Evolutionary conservation across 164 flowering plant genomes (phyloP), one percentile per base, ranked within the genome.

Genomic region (Dillenia suffruticosa): DNA sequence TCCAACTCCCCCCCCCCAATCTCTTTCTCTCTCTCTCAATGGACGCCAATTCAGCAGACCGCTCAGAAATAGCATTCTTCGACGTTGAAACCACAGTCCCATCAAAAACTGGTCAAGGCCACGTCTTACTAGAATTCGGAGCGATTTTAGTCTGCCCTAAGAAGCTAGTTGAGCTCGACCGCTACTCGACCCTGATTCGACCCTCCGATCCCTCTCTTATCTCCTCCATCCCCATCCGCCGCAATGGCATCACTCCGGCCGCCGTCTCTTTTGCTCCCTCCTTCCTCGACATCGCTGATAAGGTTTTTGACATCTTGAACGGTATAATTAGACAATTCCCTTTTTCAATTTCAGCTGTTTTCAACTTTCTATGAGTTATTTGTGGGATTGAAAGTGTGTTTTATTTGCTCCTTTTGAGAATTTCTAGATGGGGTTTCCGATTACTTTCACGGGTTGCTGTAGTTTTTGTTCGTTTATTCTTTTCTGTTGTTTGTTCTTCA

Each of bases 71-170:
- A 10, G 97, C 75, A 0, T 94, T 94, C 81, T 83, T 94, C 76
- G 97, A 94, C 61, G 72, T 91, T 54, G 97, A 94, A 65, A 94
- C 96, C 12, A 86, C 89, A 0, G 68, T 86, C 0, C 97, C 96
- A 9, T 65, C 67, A 2, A 72, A 88, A 15, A 11, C 73, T 1
- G 88, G 96, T 0, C 93, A 88, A 65, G 72, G 83, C 8, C 74
- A 48, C 57, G 77, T 85, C 15, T 61, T 91, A 4, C 60, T 89
- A 32, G 99, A 94, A 70, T 91, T 94, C 70, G 99, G 99, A 15
- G 81, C 96, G 40, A 94, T 94, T 10, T 66, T 91, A 12, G 96
- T 94, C 6, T 94, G 99, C 77, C 93, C 97, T n/a, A 82, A 74
- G 57, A 89, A 77, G 79, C 87, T 94, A 43, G 79, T 70, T 24